phyloP scores from a whole-genome alignment of 768 basidiomycete species.

The Russula sp. region DNA sequence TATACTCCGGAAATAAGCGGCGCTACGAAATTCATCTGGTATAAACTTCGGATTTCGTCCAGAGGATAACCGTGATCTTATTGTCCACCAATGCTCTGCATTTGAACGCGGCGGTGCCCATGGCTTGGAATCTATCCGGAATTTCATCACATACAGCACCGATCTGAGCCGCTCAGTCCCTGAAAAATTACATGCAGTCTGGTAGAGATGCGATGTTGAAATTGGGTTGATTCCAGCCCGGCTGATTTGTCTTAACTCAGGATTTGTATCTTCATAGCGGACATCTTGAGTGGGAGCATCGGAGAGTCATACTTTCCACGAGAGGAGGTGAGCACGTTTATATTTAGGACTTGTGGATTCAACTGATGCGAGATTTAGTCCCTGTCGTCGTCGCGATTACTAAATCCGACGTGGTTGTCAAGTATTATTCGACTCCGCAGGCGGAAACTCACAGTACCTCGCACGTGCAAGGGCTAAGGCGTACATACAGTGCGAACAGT shows the following conservation, averaged over 20 bases:
- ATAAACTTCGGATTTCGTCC: neutral
- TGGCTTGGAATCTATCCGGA: neutral
- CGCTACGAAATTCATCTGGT: neutral
- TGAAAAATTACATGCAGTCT: constrained; percentile 2
- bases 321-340: neutral
- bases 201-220: neutral
- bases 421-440: neutral
- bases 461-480: neutral
- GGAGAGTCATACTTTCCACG: neutral
- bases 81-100: constrained; percentile 6
- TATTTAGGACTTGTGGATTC: neutral
- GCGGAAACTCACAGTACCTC: neutral
- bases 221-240: neutral
- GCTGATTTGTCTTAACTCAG: neutral
- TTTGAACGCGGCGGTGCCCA: neutral
- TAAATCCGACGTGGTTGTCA: neutral
- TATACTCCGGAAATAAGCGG: neutral
- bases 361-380: neutral
- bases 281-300: neutral
- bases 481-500: neutral
- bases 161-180: neutral
- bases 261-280: neutral
- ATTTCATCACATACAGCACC: neutral
- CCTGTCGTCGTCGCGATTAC: constrained; percentile 3
- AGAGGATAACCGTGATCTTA: neutral